Evolutionary conservation across 176 grass and related monocot genomes (phyloP).

Genomic region (sorghum (Sorghum bicolor)): DNA sequence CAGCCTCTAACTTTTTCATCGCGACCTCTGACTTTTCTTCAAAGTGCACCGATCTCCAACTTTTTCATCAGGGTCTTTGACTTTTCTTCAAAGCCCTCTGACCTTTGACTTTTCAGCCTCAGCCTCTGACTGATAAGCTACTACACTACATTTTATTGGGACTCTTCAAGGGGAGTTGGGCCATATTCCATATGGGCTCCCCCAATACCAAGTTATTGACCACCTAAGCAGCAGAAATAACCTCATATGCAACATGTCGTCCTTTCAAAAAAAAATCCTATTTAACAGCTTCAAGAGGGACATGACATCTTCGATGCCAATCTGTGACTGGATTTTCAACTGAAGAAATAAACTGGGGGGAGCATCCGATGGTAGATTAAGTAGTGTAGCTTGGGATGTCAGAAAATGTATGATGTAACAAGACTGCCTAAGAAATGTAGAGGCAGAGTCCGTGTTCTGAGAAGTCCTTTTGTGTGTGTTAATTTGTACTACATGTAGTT

Average conservation of each 20-base stretch:
- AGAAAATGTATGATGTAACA: neutral
- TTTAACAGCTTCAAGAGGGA: neutral
- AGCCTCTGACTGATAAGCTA: too few species aligned
- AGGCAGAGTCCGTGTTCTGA: neutral
- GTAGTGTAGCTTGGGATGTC: neutral
- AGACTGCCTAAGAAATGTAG: neutral
- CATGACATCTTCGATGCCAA: neutral
- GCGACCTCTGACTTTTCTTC: too few species aligned
- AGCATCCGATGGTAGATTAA: neutral
- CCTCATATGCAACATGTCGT: neutral
- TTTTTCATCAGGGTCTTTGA: too few species aligned
- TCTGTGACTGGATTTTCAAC: neutral
- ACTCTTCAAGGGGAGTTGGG: too few species aligned
- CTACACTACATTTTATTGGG: too few species aligned
- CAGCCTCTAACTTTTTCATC: too few species aligned
- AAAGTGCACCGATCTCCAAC: too few species aligned
- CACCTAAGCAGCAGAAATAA: too few species aligned
- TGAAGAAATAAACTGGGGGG: neutral
- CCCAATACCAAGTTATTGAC: too few species aligned
- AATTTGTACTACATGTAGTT: neutral
- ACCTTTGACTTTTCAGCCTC: too few species aligned
- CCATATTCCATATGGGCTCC: too few species aligned
- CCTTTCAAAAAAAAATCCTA: neutral
- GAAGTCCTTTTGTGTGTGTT: neutral
- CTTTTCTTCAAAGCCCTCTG: too few species aligned